Base-by-base conservation (phyloP, 1,139 yeast species). In the Debaryomycetaceae sp. region DNA sequence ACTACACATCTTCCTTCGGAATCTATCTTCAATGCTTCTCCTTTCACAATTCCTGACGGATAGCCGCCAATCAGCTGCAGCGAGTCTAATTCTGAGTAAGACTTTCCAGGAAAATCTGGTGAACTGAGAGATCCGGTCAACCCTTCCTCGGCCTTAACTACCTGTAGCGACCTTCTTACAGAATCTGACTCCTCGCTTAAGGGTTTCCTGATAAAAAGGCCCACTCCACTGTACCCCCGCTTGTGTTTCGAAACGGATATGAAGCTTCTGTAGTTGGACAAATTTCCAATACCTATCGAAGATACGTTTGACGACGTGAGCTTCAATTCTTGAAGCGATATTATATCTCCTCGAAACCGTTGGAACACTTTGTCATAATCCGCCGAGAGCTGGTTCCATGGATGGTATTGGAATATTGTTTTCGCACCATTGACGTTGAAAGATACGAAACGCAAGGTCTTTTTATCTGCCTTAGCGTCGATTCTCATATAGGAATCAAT, bases 211-310 rank as follows among this genome's bases (percentile, higher is more conserved):
- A 91, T 80, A 63, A 88, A 91, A 2, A 93, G 76, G 0, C 91
- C 96, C 2, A 93, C 98, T 0, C 99, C 99, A 49, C 95, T 81
- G 60, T 93, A 93, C 0, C 98, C 98, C 58, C 83, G 86, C 56
- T 80, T 83, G 2, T 59, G 48, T 8, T 61, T 60, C 0, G 97
- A 96, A 20, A 89, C 67, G 0, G 95, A 73, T 35, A 90, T 79
- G 54, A 81, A 93, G 1, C 88, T 75, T 31, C 74, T 67, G 56
- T 75, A 91, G 2, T 82, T 79, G 0, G 72, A 66, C 0, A 87
- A 65, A 45, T 76, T 71, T 0, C 85, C 93, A 55, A 87, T 72
- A 35, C 62, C 59, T 17, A 61, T 48, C 52, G 70, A 42, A 56
- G 66, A 37, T 68, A 85, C 54, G 43, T 76, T 78, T 9, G 65